Conservation (phyloP, 2,329 filamentous ascomycete species). For the Colletotrichum destructivum region DNA sequence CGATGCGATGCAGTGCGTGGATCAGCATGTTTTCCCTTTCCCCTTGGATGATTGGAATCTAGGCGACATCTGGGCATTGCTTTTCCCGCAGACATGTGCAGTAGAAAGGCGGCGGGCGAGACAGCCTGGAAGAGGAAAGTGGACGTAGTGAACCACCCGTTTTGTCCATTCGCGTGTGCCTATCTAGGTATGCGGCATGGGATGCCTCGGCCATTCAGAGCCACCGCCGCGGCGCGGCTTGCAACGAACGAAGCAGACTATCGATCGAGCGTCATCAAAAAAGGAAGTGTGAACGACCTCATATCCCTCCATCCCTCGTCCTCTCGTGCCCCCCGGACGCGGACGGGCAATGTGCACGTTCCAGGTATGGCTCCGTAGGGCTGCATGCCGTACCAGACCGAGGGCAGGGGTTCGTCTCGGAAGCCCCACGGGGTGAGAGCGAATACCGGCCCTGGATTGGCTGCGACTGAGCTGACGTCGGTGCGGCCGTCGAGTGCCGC, state of each 20-base stretch:
- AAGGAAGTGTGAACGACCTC: slow-evolving; percentile 19
- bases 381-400: slow-evolving; percentile 41
- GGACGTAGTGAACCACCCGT: slow-evolving; percentile 6
- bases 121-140: slow-evolving; percentile 27
- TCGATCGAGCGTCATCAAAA: slow-evolving; percentile 18
- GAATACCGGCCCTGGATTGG: slow-evolving; percentile 33
- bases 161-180: slow-evolving; percentile 15
- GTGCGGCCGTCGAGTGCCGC: slow-evolving; percentile 30
- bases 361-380: slow-evolving; percentile 36
- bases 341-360: slow-evolving; percentile 26
- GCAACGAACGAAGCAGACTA: slow-evolving; percentile 14
- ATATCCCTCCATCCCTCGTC: slow-evolving; percentile 16
- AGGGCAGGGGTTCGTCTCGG: slow-evolving; percentile 35
- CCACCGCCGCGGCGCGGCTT: not conserved
- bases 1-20: slow-evolving; percentile 16
- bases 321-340: slow-evolving; percentile 6
- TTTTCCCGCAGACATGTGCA: slow-evolving; percentile 8
- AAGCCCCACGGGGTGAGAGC: slow-evolving; percentile 35
- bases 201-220: slow-evolving; percentile 16
- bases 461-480: slow-evolving; percentile 25
- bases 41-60: slow-evolving; percentile 25
- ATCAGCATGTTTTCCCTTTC: slow-evolving; percentile 15
- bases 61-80: slow-evolving; percentile 29
- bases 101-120: slow-evolving; percentile 12
- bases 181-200: slow-evolving; percentile 7